Evolutionary conservation across 257 asterid genomes (phyloP), one percentile per base, ranked within the genome.

Genomic region (Linderniella brevidens): DNA sequence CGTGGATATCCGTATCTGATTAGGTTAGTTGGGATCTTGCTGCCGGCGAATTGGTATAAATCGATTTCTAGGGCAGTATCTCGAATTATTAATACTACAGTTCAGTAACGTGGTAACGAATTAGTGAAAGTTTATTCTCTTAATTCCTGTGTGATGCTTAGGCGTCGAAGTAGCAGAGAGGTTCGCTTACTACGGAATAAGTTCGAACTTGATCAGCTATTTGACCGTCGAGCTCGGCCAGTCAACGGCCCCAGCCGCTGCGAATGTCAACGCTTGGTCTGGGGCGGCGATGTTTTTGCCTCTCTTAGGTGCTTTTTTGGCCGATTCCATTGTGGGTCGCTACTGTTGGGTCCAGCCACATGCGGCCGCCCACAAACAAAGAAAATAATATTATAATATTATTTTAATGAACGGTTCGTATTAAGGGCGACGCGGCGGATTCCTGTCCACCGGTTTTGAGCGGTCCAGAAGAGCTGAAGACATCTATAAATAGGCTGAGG

Each of bases 81-180:
- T 25, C 32, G n/a, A n/a, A n/a, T n/a, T n/a, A n/a, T n/a, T n/a
- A n/a, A n/a, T n/a, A n/a, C n/a, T n/a, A n/a, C n/a, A 25, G 32
- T 3, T 25, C 32, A 25, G 6, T 25, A 25, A 25, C 6, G 32
- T 25, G 32, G 32, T 25, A 25, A 25, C 6, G 32, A 25, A 25
- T 3, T 25, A 25, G 32, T 25, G 32, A 25, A 25, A 25, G 32
- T 2, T 25, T 25, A 25, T 25, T 25, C 32, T 6, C 39, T 46
- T 16, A n/a, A 6, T n/a, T 20, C 19, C 15, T 48, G 37, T 38
- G 29, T 56, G 39, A 8, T 12, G 52, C 50, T 60, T 50, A 74
- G 81, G 72, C 7, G 77, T 74, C 38, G 81, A 70, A 50, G 77
- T 74, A 61, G 75, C 81, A 6, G 66, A 59, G 52, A 64, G 66